Conservation (phyloP, 2,329 filamentous ascomycete species). For the Colletotrichum salicis region DNA sequence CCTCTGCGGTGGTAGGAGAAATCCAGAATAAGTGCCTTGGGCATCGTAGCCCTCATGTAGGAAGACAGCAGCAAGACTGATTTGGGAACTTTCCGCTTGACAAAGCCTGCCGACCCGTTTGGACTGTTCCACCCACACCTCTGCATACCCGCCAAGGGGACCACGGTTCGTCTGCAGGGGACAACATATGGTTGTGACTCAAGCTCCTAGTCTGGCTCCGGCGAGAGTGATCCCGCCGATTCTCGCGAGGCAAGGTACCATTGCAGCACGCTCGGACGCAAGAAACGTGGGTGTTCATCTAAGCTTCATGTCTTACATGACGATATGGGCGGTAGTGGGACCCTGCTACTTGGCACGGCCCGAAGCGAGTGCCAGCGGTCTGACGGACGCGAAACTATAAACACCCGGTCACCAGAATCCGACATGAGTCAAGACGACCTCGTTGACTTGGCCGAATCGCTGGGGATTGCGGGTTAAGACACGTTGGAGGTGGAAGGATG, state of each 20-base stretch:
- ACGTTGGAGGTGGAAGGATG: neutral
- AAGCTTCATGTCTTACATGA: neutral
- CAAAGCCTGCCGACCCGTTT: neutral
- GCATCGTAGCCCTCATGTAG: neutral
- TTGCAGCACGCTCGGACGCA: constrained; percentile 12
- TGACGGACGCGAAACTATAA: neutral
- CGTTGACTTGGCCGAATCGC: neutral
- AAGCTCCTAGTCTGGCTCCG: neutral
- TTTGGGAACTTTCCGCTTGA: neutral
- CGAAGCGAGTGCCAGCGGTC: neutral
- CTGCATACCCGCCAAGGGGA: neutral
- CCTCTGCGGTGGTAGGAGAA: neutral
- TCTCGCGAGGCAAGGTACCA: constrained; percentile 14
- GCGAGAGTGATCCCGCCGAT: neutral
- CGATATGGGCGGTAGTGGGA: neutral
- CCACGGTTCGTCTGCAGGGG: neutral
- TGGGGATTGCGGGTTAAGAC: neutral
- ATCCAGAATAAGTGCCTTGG: neutral
- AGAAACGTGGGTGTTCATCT: neutral
- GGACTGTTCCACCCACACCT: neutral
- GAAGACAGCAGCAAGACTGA: neutral
- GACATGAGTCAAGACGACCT: neutral
- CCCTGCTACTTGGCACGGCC: neutral
- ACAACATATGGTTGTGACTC: neutral
- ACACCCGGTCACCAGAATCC: neutral